Evolutionary conservation across 345 rosid genomes (phyloP).

Genomic region (Populus tremula): DNA sequence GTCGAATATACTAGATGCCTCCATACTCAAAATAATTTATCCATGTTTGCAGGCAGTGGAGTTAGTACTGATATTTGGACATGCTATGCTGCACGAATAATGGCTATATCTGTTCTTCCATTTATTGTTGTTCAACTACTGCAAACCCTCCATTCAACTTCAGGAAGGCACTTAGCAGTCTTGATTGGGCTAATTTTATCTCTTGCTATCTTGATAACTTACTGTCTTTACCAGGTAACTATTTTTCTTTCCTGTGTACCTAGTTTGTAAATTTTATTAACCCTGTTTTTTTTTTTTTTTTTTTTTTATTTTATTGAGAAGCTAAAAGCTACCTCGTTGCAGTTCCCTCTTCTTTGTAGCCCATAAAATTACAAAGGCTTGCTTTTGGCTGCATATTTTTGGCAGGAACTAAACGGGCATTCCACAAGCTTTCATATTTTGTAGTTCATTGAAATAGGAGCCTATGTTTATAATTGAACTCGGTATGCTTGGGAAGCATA

Average conservation of each 20-base stretch:
- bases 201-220: slow-evolving; percentile 53
- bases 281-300: too few relatives aligned
- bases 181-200: slow-evolving; percentile 66
- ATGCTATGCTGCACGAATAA: slow-evolving; percentile 74
- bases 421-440: too few relatives aligned
- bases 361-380: too few relatives aligned
- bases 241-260: neutral
- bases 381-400: too few relatives aligned
- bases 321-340: too few relatives aligned
- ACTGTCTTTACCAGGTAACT: slow-evolving; percentile 87
- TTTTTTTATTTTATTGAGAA: too few relatives aligned
- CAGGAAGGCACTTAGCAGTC: slow-evolving; percentile 68
- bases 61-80: slow-evolving; percentile 80
- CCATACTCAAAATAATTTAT: neutral
- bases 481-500: too few relatives aligned
- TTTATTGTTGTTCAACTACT: slow-evolving; percentile 82
- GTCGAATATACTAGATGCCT: neutral
- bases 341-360: neutral
- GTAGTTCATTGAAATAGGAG: too few relatives aligned
- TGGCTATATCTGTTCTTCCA: slow-evolving; percentile 79
- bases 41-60: slow-evolving; percentile 17
- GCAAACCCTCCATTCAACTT: slow-evolving; percentile 58
- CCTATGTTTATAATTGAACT: too few relatives aligned
- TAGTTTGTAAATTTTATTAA: too few relatives aligned
- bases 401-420: too few relatives aligned